Evolutionary conservation across 2,329 filamentous ascomycete genomes (phyloP), one percentile per base, ranked within the genome.

Genomic region (Teratosphaeria zuluensis): DNA sequence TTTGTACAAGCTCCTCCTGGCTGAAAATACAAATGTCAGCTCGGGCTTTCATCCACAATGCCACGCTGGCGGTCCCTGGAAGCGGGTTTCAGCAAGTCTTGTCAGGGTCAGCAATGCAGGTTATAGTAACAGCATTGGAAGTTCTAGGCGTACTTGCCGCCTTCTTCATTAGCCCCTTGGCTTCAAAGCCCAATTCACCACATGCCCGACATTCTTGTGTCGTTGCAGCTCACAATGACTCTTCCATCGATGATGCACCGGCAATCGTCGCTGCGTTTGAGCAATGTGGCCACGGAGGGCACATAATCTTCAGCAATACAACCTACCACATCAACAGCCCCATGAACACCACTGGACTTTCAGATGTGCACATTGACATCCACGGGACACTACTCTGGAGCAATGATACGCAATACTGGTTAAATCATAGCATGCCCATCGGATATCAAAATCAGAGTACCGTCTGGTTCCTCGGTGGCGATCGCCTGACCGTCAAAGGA

Each of bases 391-490:
- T 80, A 3, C 63, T 80, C 60, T 76, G 73, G 74, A 64, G 68
- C 35, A 72, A 70, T 0, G 64, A 76, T 55, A 76, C 82, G 8
- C 61, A 71, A 6, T 83, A 82, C 68, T 83, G 80, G 80, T 74
- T 80, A 0, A 73, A 73, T 9, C 72, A 80, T 42, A 80, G 78
- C 5, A 73, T 82, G 61, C 73, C 77, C 0, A 73, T 83, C 7
- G 78, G 76, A 4, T 83, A 80, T 64, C 80, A 84, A 66, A 81
- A 83, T 61, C 80, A 82, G 61, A 78, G 76, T 14, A 79, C 78
- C 0, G 80, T 79, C 0, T 83, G 79, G 78, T 70, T 78, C 56
- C 76, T 84, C 61, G 81, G 82, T 16, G 83, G 83, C 4, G 70
- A 78, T 12, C 75, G 78, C 33, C 71, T 86, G 28, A 67, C 71